Evolutionary conservation across 345 rosid species (phyloP), one percentile per base, ranked within the genome.

Genomic region (Stellera chamaejasme): DNA sequence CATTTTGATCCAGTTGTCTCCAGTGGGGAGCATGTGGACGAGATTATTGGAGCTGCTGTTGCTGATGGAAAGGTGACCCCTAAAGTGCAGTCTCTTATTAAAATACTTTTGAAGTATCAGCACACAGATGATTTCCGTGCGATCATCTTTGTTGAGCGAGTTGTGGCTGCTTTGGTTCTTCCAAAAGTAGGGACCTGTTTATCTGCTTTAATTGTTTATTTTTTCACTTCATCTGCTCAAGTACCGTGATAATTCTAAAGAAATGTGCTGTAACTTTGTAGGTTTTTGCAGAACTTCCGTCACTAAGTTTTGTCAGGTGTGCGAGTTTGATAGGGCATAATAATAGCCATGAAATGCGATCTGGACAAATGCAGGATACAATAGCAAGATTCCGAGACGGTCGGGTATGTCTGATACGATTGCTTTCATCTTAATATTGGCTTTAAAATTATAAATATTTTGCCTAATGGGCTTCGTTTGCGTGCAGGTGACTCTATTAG

Each of bases 41-140:
- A 76, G 71, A 74, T 87, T 42, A 89, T 87, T 62, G 99, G 97
- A 53, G 99, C 96, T 19, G 97, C 97, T 54, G 99, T 93, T 59
- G 99, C 97, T 70, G 99, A 93, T 70, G 99, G 97, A 67, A 89
- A 93, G 68, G 99, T 93, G 71, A 89, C 99, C 39, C 99, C 99
- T 5, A 93, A 93, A 74, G 99, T 93, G 60, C 99, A 89, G 49
- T 87, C 97, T 6, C 43, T 93, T 62, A 76, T 89, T 56, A 93
- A 93, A 70, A 73, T 87, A 63, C 97, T 93, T 63, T 87, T 86
- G 39, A 76, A 72, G 69, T 93, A 93, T 82, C 91, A 80, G 70
- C 80, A 84, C 59, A 89, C 97, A 1, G 79, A 88, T 32, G 97
- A 93, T 79, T 93, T 93, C 69, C 99, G 96, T 45, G 99, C 99